phyloP scores from a whole-genome alignment of 192 early-diverging fungal genomes.

The Backusella tuberculispora region DNA sequence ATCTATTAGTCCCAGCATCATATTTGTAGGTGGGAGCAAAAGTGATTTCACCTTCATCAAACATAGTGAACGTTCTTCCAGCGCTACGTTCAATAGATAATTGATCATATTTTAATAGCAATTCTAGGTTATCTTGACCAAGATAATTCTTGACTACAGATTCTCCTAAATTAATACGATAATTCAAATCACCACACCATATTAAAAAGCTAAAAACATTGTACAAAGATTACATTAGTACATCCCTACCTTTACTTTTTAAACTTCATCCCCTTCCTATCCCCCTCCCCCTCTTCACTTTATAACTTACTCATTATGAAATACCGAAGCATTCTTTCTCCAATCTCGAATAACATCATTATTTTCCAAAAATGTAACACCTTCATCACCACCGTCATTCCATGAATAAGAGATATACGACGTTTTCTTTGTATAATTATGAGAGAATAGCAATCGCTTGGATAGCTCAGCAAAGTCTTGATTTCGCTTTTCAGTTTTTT shows the following conservation, averaged over 20 bases:
- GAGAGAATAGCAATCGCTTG: constrained; percentile 65
- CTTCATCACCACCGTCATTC: constrained; percentile 43
- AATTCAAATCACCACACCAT: constrained; percentile 97
- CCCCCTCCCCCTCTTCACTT: no score
- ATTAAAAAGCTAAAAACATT: constrained; percentile 69
- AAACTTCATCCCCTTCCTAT: neutral
- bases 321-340: constrained; percentile 52
- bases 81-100: constrained; percentile 65
- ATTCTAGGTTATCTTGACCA: constrained; percentile 55
- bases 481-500: constrained; percentile 83
- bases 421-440: neutral
- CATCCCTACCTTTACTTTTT: constrained; percentile 46
- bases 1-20: constrained; percentile 78
- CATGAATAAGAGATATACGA: constrained; percentile 32
- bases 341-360: constrained; percentile 17
- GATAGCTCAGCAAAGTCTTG: constrained; percentile 89
- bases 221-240: constrained; percentile 29
- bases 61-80: constrained; percentile 78
- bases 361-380: constrained; percentile 31
- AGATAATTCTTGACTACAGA: constrained; percentile 60
- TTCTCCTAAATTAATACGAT: constrained; percentile 76
- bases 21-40: constrained; percentile 96
- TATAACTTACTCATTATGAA: constrained; percentile 68
- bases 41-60: constrained; percentile 75
- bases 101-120: constrained; percentile 85